Percentiles rank a stretch among this genome's conserved stretches.
phyloP scores from a whole-genome alignment of 176 grass and related monocot species.

The Elaeis guineensis region DNA sequence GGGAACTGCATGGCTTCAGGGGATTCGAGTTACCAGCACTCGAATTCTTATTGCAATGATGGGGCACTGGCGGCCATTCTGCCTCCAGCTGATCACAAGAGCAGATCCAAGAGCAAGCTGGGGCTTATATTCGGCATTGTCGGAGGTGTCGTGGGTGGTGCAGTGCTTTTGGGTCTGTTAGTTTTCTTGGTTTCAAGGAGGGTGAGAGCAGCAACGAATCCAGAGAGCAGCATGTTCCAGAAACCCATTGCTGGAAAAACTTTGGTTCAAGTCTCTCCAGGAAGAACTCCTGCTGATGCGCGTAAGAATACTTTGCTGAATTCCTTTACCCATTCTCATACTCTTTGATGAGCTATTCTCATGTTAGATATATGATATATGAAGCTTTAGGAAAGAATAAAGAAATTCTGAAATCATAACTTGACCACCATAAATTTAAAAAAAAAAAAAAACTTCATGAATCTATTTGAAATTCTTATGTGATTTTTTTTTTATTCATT shows the following conservation, averaged over 20 bases:
- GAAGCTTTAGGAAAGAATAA: too few relatives aligned
- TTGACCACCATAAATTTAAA: too few relatives aligned
- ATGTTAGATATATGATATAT: too few relatives aligned
- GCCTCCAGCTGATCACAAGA: slow-evolving; percentile 38
- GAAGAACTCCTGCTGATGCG: slow-evolving; percentile 52
- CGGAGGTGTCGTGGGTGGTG: slow-evolving; percentile 46
- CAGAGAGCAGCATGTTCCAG: slow-evolving; percentile 25
- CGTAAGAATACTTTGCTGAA: slow-evolving; percentile 33
- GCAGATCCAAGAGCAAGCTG: slow-evolving; percentile 26
- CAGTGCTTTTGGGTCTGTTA: slow-evolving; percentile 41
- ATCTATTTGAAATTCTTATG: too few relatives aligned
- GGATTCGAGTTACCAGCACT: slow-evolving; percentile 42
- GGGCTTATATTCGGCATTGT: slow-evolving; percentile 52
- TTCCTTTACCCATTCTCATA: too few relatives aligned
- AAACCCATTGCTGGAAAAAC: slow-evolving; percentile 22
- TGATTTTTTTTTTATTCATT: too few relatives aligned
- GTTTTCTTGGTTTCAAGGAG: slow-evolving; percentile 40
- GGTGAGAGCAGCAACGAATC: slow-evolving; percentile 19
- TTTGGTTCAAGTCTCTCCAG: slow-evolving; percentile 12
- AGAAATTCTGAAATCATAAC: too few relatives aligned
- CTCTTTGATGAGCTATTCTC: too few relatives aligned
- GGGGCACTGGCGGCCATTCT: slow-evolving; percentile 63
- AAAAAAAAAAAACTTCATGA: too few relatives aligned
- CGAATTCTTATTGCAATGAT: slow-evolving; percentile 50
- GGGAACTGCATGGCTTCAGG: slow-evolving; percentile 60